Evolutionary conservation across 768 basidiomycete genomes (phyloP), one percentile per base, ranked within the genome.

Genomic region (Stropharia rugosoannulata): DNA sequence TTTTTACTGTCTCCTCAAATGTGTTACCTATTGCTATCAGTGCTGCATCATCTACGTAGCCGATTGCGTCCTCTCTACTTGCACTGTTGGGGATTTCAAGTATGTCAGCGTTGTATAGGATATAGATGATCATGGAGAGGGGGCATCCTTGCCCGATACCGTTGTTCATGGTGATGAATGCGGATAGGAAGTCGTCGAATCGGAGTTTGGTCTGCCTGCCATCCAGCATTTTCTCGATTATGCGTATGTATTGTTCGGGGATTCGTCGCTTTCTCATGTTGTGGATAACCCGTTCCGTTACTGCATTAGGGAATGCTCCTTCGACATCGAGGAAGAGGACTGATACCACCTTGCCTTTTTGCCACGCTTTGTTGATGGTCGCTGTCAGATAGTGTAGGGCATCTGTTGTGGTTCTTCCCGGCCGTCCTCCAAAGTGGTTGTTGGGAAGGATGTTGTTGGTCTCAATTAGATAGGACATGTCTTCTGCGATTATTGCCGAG

Each of bases 371-470:
- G 4, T 22, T 22, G 22, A 22, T 22, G 2, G 1, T 22, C 4
- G 22, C 22, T 22, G 22, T 22, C 2, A 22, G 22, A 4, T 22
- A 22, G 22, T 22, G 22, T 1, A 22, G 22, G 4, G 22, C 22
- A 22, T 22, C 22, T 2, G 22, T 22, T 4, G 22, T 22, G 22
- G 22, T 22, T 22, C 72, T 39, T 0, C 76, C 76, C 5, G 75
- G 71, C 1, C 72, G n/a, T 0, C 71, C 70, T 0, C 77, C 71
- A 49, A 75, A 78, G 44, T 78, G 75, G 3, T 36, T 66, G 0
- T 49, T 22, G 0, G 76, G 73, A 1, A 79, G 64, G 1, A 77
- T 56, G 0, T 65, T 18, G 32, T 70, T 57, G 3, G 58, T 22
- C 54, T 80, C 72, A 0, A 64, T 54, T 0, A 68, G 25, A 10